Evolutionary conservation across 148 eudicot genomes (phyloP), one percentile per base, ranked within the genome.

Genomic region (Talinum fruticosum): DNA sequence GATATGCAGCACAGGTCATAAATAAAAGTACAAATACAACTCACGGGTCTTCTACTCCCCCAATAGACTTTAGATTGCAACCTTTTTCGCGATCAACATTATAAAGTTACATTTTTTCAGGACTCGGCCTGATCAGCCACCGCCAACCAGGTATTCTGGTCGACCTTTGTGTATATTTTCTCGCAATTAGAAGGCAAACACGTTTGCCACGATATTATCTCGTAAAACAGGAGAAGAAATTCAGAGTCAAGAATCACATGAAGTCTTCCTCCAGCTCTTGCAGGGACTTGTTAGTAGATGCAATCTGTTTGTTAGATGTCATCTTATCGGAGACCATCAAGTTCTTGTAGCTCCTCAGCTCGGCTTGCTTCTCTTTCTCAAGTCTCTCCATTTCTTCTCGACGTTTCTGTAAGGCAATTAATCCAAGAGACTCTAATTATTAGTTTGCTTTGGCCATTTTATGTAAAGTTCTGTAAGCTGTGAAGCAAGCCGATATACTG

Each of bases 251-350:
- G 35, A 66, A 30, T 87, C 83, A 95, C 99, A 95, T 95, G 86
- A 95, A 95, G 83, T 95, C 99, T 66, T 95, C 99, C 82, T 95
- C 99, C 10, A 95, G 80, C 87, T 95, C 99, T 84, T 95, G 99
- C 75, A 95, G 79, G 76, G 96, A 89, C 84, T 95, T 95, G 82
- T 78, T 81, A 57, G 88, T 72, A 34, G 99, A 87, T 62, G 99
- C 97, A 36, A 95, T 89, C 35, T 95, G 90, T 82, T 93, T 95
- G 85, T 95, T 95, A n/a, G 99, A 95, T 8, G 97, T 95, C 99
- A 95, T 95, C 83, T 95, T 95, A 54, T 95, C 99, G 49, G 97
- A 90, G 21, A 90, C 93, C 99, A 95, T 95, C 83, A 95, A 78
- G 78, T 95, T 92, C 85, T 93, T 95, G 92, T 95, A 95, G 96